Conservation (phyloP, 208 protist species). For the Histomonas meleagridis region DNA sequence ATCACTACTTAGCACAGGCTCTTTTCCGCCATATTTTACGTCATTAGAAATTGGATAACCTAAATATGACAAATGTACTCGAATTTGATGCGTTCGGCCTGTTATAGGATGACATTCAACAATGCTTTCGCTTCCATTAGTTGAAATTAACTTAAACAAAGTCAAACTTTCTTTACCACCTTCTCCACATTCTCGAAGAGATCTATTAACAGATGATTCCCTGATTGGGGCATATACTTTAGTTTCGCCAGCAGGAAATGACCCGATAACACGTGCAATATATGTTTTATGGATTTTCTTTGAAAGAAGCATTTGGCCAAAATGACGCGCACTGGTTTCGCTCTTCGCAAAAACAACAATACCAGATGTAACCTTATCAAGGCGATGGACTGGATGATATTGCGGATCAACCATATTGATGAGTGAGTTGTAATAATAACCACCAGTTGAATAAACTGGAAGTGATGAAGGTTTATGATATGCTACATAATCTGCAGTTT, state of each 20-base stretch:
- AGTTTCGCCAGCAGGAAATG: background rate
- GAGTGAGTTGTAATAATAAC: background rate
- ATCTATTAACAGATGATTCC: no score
- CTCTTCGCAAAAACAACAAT: background rate
- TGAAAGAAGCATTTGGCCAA: no score
- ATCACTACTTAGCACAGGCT: no score
- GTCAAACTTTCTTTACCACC: background rate
- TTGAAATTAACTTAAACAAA: background rate
- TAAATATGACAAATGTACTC: constrained; percentile 66
- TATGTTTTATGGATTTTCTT: no score
- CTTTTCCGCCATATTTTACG: constrained; percentile 58
- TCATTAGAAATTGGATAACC: constrained; percentile 67
- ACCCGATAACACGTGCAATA: background rate
- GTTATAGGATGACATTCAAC: constrained; percentile 63
- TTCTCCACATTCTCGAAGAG: no score
- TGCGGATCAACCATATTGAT: background rate
- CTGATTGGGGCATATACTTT: background rate
- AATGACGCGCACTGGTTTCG: no score
- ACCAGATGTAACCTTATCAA: background rate
- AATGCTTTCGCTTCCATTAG: constrained; percentile 46
- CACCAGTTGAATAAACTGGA: background rate
- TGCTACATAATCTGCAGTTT: background rate
- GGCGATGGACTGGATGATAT: background rate
- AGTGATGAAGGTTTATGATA: background rate
- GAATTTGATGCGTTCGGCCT: constrained; percentile 71